These are phyloP conservation scores for Tanacetum coccineum DNA, from an alignment of 129 eudicot genomes.

Conservation along the genomic window DNA sequence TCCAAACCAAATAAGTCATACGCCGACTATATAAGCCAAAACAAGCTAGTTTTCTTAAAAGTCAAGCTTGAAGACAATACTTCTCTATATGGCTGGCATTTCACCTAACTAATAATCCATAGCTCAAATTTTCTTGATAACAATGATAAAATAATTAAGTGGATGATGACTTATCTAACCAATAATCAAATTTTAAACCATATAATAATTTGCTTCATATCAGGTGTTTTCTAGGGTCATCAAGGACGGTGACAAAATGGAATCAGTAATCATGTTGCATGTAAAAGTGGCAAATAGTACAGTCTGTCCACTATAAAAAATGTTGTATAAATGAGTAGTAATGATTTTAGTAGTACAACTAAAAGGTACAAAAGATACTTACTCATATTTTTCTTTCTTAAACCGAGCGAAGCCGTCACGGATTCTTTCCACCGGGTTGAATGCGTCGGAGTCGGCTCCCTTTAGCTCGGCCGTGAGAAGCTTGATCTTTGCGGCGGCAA, in stretches of 20 bases:
- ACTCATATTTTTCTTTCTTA: slow-evolving; percentile 85
- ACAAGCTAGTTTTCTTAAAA: background rate
- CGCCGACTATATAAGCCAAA: no score
- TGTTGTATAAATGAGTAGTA: slow-evolving; percentile 18
- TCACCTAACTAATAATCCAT: background rate
- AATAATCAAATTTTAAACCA: background rate
- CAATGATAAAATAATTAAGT: background rate
- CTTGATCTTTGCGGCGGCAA: slow-evolving; percentile 71
- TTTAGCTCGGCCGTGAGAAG: slow-evolving; percentile 72
- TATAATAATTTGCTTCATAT: slow-evolving; percentile 9
- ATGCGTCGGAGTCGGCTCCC: slow-evolving; percentile 29
- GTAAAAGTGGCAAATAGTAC: slow-evolving; percentile 24
- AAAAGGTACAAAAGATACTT: slow-evolving; percentile 28
- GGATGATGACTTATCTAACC: slow-evolving; percentile 2
- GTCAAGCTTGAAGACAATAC: slow-evolving; percentile 12
- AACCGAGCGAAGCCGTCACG: slow-evolving; percentile 67
- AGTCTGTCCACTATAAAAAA: slow-evolving; percentile 17
- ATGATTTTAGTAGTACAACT: slow-evolving; percentile 20
- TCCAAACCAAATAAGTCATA: no score
- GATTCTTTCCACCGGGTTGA: slow-evolving; percentile 65
- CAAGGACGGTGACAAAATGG: slow-evolving; percentile 23
- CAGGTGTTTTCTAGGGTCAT: background rate
- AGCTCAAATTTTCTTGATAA: no score
- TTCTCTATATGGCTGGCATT: background rate
- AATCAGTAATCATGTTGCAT: slow-evolving; percentile 15